Base-by-base conservation (phyloP, 2,329 filamentous ascomycete genomes). In the Diaporthe citri region DNA sequence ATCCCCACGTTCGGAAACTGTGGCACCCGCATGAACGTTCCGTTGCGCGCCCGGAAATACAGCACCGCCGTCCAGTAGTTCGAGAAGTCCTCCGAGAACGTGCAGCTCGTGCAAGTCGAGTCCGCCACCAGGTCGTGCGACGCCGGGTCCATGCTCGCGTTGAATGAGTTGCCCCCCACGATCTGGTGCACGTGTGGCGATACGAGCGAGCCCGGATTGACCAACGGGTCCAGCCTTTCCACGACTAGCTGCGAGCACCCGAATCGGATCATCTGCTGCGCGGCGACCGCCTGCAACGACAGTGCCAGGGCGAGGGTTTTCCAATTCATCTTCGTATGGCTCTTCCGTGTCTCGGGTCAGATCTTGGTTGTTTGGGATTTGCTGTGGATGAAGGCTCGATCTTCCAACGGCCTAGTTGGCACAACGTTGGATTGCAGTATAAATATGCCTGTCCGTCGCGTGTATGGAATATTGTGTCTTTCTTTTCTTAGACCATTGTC, bases 121-220 rank as follows among this genome's bases (percentile, higher is more conserved):
- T 57, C 66, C 8, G n/a, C 25, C n/a, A 74, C 48, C 28, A 67
- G 62, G 31, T 67, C 62, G 13, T 67, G 64, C 4, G 64, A 67
- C 10, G 39, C 39, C 72, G 78, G 9, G 78, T 80, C 28, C 84
- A 86, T 85, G 39, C 83, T 80, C 0, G 81, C 81, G 73, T 85
- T 85, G 82, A 86, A 86, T 0, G 81, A 81, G 74, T 85, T 83
- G 15, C 84, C 84, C 72, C 90, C 89, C 72, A 88, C 85, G 74
- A 91, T 87, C 59, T 87, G 88, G 79, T 91, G 90, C 9, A 89
- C 85, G 81, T 91, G 89, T 13, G 82, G 80, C 8, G 88, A 86
- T 6, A 89, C 87, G 36, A 88, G 83, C 4, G 74, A 59, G 3
- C 88, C 89, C 10, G 81, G 80, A 75, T 81, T 81, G 48, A 82